Conservation (phyloP, 768 basidiomycete genomes). For the Pleurotus eryngii region DNA sequence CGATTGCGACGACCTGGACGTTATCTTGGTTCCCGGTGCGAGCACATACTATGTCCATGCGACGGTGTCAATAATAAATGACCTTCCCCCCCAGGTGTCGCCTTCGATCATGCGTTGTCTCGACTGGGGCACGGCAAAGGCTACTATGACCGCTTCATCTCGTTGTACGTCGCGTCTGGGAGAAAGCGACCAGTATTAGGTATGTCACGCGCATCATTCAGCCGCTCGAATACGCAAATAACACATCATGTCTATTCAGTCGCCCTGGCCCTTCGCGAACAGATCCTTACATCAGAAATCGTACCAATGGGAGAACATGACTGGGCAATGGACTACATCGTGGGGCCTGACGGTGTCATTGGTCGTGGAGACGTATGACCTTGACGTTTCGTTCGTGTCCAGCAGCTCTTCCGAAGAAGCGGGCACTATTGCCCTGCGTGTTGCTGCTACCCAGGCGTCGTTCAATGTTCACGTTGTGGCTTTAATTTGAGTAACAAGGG, state of each 20-base stretch:
- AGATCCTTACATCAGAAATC: slow-evolving; percentile 46
- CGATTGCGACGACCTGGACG: slow-evolving; percentile 44
- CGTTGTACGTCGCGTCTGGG: slow-evolving; percentile 44
- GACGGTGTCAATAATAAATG: background rate
- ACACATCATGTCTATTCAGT: slow-evolving; percentile 26
- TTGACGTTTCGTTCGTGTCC: background rate
- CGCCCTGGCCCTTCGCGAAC: slow-evolving; percentile 63
- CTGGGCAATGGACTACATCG: slow-evolving; percentile 61
- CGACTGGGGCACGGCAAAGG: slow-evolving; percentile 83
- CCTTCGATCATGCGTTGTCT: slow-evolving; percentile 65
- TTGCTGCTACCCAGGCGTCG: too few relatives aligned
- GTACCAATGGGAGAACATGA: slow-evolving; percentile 58
- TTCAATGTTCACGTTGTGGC: too few relatives aligned
- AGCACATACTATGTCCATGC: background rate
- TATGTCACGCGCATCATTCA: slow-evolving; percentile 17
- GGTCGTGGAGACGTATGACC: background rate
- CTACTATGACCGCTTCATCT: slow-evolving; percentile 75
- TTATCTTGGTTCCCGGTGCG: slow-evolving; percentile 67
- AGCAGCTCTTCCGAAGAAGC: too few relatives aligned
- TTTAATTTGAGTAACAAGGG: too few relatives aligned
- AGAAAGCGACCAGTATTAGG: slow-evolving; percentile 56
- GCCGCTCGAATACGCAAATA: background rate
- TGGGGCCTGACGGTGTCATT: slow-evolving; percentile 38
- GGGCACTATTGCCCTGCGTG: too few relatives aligned
- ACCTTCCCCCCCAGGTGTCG: slow-evolving; percentile 48